Evolutionary conservation across 2,329 filamentous ascomycete genomes (phyloP), one percentile per base, ranked within the genome.

Genomic region (Neofusicoccum sp.): DNA sequence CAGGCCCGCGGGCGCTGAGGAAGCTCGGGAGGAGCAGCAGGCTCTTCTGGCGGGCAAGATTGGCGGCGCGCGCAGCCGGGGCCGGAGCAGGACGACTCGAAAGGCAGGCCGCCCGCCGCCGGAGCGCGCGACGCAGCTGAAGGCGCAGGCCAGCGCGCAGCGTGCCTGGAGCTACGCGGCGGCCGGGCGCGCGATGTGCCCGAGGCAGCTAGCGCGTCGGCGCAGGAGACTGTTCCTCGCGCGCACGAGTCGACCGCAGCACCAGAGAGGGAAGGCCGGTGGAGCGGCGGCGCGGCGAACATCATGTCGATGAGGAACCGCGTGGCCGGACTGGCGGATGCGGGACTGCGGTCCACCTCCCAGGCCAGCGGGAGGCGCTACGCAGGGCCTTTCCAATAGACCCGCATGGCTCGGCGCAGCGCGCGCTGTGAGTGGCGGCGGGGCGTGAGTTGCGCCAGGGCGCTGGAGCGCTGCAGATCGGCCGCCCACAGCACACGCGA

Each of bases 401-500:
- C 33, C 51, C 36, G 38, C 51, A 56, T 56, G 33, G 49, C 24
- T 34, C 49, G 34, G 4, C 44, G 5, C 11, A 7, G 26, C 7
- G 16, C 11, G 14, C n/a, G 30, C 9, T 28, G 20, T 14, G 28
- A 40, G 26, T 28, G 38, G 51, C 36, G 38, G 28, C 20, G 51
- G n/a, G 31, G 51, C 24, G 20, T 14, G 51, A 56, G 51, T 36
- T 33, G 51, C 51, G n/a, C 51, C 31, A 33, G 51, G 51, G 30
- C 43, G 51, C 36, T 33, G 36, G 34, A 33, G 38, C 31, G 16
- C 8, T 26, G 49, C 49, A 54, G 49, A 56, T 56, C 51, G 38
- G 38, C 36, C 36, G 51, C 51, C 43, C 51, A 56, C 51, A 38
- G 51, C 51, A 31, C 51, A 56, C 51, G 51, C 36, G 51, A 43